Base-by-base conservation (phyloP, 2,329 filamentous ascomycete species). In the Orbilia javanica region DNA sequence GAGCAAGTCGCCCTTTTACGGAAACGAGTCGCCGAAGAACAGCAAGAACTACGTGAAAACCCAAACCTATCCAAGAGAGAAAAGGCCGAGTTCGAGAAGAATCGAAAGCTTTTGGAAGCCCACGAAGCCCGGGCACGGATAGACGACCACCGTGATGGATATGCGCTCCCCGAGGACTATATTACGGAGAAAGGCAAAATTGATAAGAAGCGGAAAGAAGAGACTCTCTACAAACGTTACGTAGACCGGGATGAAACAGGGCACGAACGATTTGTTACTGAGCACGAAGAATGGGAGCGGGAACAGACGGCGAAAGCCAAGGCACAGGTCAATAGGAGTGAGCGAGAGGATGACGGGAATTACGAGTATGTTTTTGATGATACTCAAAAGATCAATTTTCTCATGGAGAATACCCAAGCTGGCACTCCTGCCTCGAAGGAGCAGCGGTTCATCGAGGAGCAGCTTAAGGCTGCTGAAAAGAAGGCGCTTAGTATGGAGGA, bases 311-410 rank as follows among this genome's bases (percentile, higher is more conserved):
- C 90, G 71, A 96, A 96, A 84, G 94, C 93, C 4, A 96, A 95
- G 83, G 90, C 93, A 0, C 69, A 79, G 22, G 53, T 72, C 48
- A 88, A 89, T 80, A 89, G 90, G 66, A 86, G 90, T 0, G 93
- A 96, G 82, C 88, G 91, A 39, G 90, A 92, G 13, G 90, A 94
- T 65, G 90, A 94, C 80, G 90, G 90, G 11, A 91, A 96, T 74
- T 99, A 98, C 83, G 93, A 96, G 81, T 97, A 94, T 82, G 92
- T 99, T 13, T 90, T 99, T 83, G 96, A 99, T 81, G 92, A 96
- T 80, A 89, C 91, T 25, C 93, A 96, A 83, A 92, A 93, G 81
- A 93, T 97, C 83, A 91, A 93, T 80, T 97, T 93, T 88, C 89
- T 92, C 74, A 86, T 93, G 81, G 93, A 96, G 81, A 89, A 91